These are phyloP conservation scores for Talaromyces sp. DNA, from an alignment of 2,329 filamentous ascomycete genomes.

Conservation along the genomic window DNA sequence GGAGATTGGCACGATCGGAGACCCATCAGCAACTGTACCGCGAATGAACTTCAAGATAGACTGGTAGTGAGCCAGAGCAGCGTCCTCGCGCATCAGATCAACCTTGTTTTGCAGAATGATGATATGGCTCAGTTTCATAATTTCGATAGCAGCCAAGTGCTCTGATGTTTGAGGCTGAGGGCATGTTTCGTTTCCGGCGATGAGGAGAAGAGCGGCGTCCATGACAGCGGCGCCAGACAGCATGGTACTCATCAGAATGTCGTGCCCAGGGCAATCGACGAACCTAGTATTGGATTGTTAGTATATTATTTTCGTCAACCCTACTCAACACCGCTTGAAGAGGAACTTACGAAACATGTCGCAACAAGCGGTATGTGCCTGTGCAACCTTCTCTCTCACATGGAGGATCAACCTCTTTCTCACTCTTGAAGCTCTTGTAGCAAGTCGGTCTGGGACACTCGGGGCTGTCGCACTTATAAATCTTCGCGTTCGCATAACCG, in stretches of 20 bases:
- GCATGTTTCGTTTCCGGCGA: slow-evolving; percentile 97
- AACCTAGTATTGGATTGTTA: slow-evolving; percentile 54
- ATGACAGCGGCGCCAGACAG: slow-evolving; percentile 98
- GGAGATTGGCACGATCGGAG: slow-evolving; percentile 92
- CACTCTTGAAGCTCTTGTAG: slow-evolving; percentile 96
- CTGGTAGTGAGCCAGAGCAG: slow-evolving; percentile 87
- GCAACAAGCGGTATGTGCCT: slow-evolving; percentile 79
- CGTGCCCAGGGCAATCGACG: slow-evolving; percentile 98
- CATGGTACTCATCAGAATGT: slow-evolving; percentile 99
- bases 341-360: slow-evolving; percentile 78
- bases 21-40: slow-evolving; percentile 90
- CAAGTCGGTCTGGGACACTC: slow-evolving; percentile 91
- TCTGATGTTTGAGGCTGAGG: slow-evolving; percentile 98
- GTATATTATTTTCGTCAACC: not conserved
- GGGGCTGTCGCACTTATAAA: slow-evolving; percentile 94
- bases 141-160: slow-evolving; percentile 97
- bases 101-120: slow-evolving; percentile 99
- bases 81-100: slow-evolving; percentile 94
- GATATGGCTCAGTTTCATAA: slow-evolving; percentile 99
- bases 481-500: slow-evolving; percentile 98
- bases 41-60: slow-evolving; percentile 98
- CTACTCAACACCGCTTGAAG: not conserved
- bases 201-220: slow-evolving; percentile 93
- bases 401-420: slow-evolving; percentile 95
- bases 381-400: slow-evolving; percentile 90